These are phyloP conservation scores for Cytospora piceicola DNA, from an alignment of 2,329 filamentous ascomycete species.

Conservation along the genomic window DNA sequence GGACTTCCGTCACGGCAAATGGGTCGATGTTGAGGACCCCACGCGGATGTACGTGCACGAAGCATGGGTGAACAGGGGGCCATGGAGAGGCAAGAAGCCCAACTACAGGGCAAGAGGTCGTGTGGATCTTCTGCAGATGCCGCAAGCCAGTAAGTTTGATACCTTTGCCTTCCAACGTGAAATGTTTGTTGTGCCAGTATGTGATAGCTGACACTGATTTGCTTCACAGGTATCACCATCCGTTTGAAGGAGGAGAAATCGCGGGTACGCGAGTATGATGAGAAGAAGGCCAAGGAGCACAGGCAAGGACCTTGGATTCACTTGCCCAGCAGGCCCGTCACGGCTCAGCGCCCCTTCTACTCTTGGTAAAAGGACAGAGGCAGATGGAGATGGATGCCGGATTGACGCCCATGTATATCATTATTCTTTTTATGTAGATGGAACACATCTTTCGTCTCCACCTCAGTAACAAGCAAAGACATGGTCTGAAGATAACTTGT, in stretches of 20 bases:
- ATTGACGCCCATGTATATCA: background rate
- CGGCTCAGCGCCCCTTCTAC: constrained; percentile 86
- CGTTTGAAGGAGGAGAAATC: constrained; percentile 94
- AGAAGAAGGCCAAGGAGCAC: constrained; percentile 75
- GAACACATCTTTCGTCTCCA: background rate
- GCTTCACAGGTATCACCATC: constrained; percentile 70
- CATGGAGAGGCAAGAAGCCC: constrained; percentile 57
- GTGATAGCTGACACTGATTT: constrained; percentile 9
- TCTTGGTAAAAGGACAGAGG: constrained; percentile 71
- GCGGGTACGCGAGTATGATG: constrained; percentile 76
- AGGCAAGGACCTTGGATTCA: constrained; percentile 84
- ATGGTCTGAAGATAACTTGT: background rate
- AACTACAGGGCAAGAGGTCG: constrained; percentile 79
- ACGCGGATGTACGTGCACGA: constrained; percentile 89
- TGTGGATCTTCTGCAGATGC: constrained; percentile 69
- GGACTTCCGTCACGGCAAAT: constrained; percentile 75
- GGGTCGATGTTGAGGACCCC: constrained; percentile 71
- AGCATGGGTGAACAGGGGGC: constrained; percentile 86
- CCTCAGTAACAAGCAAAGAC: background rate
- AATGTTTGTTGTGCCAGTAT: background rate
- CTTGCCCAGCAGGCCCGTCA: constrained; percentile 82
- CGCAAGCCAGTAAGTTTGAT: constrained; percentile 70
- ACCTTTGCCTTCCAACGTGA: constrained; percentile 12
- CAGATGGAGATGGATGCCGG: background rate
- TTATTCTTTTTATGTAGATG: background rate